Conservation (phyloP, 1,139 yeast genomes). For the Yamadazyma mexicana region DNA sequence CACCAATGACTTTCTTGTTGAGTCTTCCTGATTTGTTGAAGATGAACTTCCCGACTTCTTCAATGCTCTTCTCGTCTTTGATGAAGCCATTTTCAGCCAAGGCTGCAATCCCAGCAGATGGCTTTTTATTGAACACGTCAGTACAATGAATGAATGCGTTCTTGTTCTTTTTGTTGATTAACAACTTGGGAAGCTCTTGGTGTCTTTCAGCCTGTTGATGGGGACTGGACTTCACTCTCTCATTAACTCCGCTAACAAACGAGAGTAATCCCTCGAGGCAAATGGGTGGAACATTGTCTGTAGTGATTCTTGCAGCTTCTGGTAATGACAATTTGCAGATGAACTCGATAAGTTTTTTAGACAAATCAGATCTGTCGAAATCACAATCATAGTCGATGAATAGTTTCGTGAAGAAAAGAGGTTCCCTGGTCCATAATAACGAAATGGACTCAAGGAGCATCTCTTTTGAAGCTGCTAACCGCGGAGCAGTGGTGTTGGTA, state of each 20-base stretch:
- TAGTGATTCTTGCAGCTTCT: constrained; percentile 71
- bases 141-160: constrained; percentile 76
- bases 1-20: constrained; percentile 87
- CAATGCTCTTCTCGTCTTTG: constrained; percentile 47
- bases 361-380: constrained; percentile 79
- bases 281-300: constrained; percentile 89
- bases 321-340: constrained; percentile 78
- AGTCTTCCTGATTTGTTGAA: constrained; percentile 77
- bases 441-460: constrained; percentile 82
- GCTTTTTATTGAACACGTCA: constrained; percentile 71
- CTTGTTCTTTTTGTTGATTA: constrained; percentile 57
- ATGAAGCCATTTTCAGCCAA: constrained; percentile 67
- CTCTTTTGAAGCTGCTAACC: constrained; percentile 57
- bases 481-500: constrained; percentile 19
- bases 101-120: constrained; percentile 69
- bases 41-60: constrained; percentile 73
- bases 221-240: constrained; percentile 42
- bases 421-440: constrained; percentile 80
- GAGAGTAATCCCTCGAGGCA: constrained; percentile 86
- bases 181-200: constrained; percentile 26
- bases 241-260: constrained; percentile 65
- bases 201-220: constrained; percentile 18
- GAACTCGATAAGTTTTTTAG: constrained; percentile 67
- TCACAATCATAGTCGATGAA: constrained; percentile 91
- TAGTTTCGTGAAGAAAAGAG: constrained; percentile 71